Evolutionary conservation across 202 grass and related monocot species (phyloP), one percentile per base, ranked within the genome.

Genomic region (Dendrocalamus latiflorus): DNA sequence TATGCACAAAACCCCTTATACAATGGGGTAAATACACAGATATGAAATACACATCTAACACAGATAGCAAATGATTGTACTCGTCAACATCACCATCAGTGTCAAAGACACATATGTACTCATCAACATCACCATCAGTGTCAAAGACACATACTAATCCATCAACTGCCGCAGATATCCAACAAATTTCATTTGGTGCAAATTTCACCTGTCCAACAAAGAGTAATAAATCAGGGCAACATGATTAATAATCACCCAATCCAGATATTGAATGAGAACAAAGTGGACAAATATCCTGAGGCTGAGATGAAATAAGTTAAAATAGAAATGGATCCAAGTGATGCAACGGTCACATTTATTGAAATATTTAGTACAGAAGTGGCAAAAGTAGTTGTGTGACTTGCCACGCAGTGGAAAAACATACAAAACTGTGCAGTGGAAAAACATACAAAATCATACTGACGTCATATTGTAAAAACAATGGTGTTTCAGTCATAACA

Each of bases 131-230:
- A 49, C 92, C 92, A 85, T 91, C 87, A 36, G 88, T 95, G 64
- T 93, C 90, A 82, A 95, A 90, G 43, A 95, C 72, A 84, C 95
- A 98, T 55, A 98, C 37, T 79, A 95, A 81, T 56, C 92, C 95
- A 84, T 98, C 92, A 54, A 95, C 69, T 59, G 95, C 82, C 1
- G 85, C 88, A 55, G 92, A n/a, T n/a, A n/a, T n/a, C n/a, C n/a
- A n/a, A n/a, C n/a, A 93, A 74, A 95, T 83, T 70, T 98, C 75
- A 81, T 86, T 57, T 43, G 92, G 92, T 68, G 92, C 62, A 39
- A 94, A 94, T 83, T 79, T 83, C 53, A 95, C 90, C 89, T 93
- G 80, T 61, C 66, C 50, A 39, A 77, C 1, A 84, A 58, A 84
- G 36, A 36, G 39, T 21, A 83, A 13, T 11, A 81, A 60, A 66